phyloP scores from a whole-genome alignment of 345 rosid species.

The Geranium rotundifolium region DNA sequence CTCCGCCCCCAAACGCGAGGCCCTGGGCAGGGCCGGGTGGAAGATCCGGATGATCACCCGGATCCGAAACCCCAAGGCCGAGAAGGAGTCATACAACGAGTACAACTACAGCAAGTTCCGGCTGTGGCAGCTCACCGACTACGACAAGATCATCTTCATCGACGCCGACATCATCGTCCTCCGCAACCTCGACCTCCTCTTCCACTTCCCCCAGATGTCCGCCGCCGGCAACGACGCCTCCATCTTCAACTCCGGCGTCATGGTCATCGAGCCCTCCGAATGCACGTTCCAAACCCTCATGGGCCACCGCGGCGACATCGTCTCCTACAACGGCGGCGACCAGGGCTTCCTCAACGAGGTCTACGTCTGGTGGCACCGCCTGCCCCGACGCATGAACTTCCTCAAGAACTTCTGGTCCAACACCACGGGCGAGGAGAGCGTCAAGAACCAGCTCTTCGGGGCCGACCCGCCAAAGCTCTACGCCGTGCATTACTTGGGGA shows the following conservation, averaged over 20 bases:
- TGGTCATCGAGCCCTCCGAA: slow-evolving; percentile 94
- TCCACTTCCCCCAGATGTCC: slow-evolving; percentile 80
- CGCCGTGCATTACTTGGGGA: no score
- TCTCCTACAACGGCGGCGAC: no score
- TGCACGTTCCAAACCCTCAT: slow-evolving; percentile 62
- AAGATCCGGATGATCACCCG: slow-evolving; percentile 46
- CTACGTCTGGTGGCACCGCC: no score
- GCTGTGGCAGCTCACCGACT: slow-evolving; percentile 81
- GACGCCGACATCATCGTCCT: slow-evolving; percentile 77
- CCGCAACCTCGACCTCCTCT: slow-evolving; percentile 63
- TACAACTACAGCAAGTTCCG: slow-evolving; percentile 90
- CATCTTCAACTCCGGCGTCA: slow-evolving; percentile 79
- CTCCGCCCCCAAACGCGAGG: slow-evolving; percentile 45
- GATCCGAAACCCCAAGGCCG: slow-evolving; percentile 74
- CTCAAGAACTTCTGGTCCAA: no score
- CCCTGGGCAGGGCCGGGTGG: slow-evolving; percentile 74
- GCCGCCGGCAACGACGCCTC: slow-evolving; percentile 82
- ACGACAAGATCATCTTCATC: slow-evolving; percentile 71
- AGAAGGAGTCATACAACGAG: slow-evolving; percentile 59
- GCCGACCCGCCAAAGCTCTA: no score
- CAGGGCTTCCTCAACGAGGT: no score
- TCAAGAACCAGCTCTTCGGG: no score
- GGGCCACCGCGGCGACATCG: slow-evolving; percentile 15
- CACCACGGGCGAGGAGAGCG: no score
- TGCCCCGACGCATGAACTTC: no score